phyloP scores from a whole-genome alignment of 2,329 filamentous ascomycete species.

The Capronia americana region DNA sequence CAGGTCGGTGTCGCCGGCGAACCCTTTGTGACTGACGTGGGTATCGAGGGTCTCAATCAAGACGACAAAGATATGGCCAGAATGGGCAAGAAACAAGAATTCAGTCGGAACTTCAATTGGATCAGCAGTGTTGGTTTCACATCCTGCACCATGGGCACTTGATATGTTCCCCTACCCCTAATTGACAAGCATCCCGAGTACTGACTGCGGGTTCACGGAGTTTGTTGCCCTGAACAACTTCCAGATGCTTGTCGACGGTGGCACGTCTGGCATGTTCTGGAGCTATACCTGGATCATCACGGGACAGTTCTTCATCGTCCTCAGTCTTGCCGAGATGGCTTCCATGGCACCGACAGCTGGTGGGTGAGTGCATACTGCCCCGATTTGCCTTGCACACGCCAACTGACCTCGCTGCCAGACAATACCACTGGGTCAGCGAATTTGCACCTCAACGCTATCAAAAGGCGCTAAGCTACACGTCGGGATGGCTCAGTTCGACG shows the following conservation, averaged over 20 bases:
- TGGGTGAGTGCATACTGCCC: slow-evolving; percentile 3
- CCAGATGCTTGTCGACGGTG: slow-evolving; percentile 33
- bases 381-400: not conserved
- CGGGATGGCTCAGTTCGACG: slow-evolving; percentile 52
- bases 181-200: not conserved
- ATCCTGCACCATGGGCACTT: slow-evolving; percentile 24
- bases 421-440: slow-evolving; percentile 61
- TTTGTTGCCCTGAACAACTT: slow-evolving; percentile 25
- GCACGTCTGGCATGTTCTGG: slow-evolving; percentile 40
- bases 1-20: slow-evolving; percentile 1
- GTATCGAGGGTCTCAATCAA: slow-evolving; percentile 13
- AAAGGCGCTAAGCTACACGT: slow-evolving; percentile 61
- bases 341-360: slow-evolving; percentile 60
- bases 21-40: slow-evolving; percentile 5
- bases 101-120: slow-evolving; percentile 25
- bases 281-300: slow-evolving; percentile 60
- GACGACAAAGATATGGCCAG: slow-evolving; percentile 21
- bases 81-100: slow-evolving; percentile 27
- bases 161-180: slow-evolving; percentile 10
- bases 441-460: slow-evolving; percentile 58
- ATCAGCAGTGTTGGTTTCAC: slow-evolving; percentile 25
- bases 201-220: slow-evolving; percentile 19
- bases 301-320: slow-evolving; percentile 68
- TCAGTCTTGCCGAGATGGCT: slow-evolving; percentile 68
- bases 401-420: not conserved